Base-by-base conservation (phyloP, 2,329 filamentous ascomycete genomes). In the Neophaeococcomyces mojaviensis region DNA sequence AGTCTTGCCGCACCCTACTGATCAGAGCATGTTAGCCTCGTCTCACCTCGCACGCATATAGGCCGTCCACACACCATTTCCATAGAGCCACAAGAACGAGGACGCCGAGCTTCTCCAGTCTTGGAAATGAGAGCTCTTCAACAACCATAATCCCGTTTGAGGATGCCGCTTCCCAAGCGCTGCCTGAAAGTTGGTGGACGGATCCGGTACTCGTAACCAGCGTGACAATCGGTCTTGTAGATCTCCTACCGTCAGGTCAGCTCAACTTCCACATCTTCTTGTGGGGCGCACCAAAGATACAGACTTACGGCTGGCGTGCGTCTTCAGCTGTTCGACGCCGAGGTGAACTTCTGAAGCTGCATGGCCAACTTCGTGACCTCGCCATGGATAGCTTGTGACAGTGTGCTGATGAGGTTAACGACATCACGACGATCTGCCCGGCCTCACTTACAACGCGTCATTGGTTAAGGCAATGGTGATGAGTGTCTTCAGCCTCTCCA, bases 1-100 rank as follows among this genome's bases (percentile, higher is more conserved):
- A 16, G 49, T 49, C 43, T 51, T 51, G n/a, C 49, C 46, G 31
- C 49, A 49, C 6, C 49, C 49, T 30, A 42, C 41, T 47, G 43
- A 22, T 18, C 10, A 19, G 37, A 18, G 6, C 6, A 13, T 44
- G 33, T 44, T 43, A 44, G 32, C 24, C 30, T 32, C 20, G 20
- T 16, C 19, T 41, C 16, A 13, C 28, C 8, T 9, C 10, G 10
- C 12, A 1, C 28, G 15, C n/a, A 15, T 8, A 32, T 28, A 10
- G 35, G 19, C 3, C 10, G 35, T 28, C 34, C n/a, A 48, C 46
- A 4, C 37, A 48, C 46, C 39, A 20, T 38, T 52, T 15, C 47
- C 49, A 35, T 49, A 35, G 13, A 52, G 37, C 44, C 47, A 49
- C 33, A 52, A 35, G 22, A 51, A 37, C 6, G 49, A 47, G 13